Percentiles rank a stretch among this genome's conserved stretches.
These are phyloP conservation scores for Monilinia polystroma DNA, from an alignment of 2,329 filamentous ascomycete species.

Conservation along the genomic window DNA sequence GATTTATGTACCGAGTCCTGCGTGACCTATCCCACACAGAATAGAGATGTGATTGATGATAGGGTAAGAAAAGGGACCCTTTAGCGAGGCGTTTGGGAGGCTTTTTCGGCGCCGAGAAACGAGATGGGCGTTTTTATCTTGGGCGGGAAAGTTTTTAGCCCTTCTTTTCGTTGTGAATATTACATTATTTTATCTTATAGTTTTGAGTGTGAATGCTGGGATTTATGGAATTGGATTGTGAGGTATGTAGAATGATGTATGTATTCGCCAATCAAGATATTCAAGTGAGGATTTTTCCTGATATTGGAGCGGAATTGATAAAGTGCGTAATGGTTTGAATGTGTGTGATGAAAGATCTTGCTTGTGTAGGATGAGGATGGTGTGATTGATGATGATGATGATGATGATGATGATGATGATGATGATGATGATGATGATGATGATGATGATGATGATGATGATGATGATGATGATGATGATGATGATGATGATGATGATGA, in stretches of 20 bases:
- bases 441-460: background rate
- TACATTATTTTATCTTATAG: background rate
- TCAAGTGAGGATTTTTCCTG: background rate
- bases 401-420: background rate
- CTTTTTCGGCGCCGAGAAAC: background rate
- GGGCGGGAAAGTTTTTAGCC: background rate
- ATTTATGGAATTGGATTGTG: no score
- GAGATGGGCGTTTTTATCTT: background rate
- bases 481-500: background rate
- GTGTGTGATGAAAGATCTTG: background rate
- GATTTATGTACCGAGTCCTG: background rate
- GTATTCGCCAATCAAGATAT: background rate
- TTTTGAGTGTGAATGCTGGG: background rate
- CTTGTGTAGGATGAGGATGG: background rate
- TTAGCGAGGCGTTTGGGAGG: conserved; percentile 17
- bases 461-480: background rate
- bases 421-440: background rate
- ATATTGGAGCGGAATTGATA: background rate
- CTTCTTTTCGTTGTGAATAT: background rate
- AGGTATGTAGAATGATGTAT: background rate
- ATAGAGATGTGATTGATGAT: background rate
- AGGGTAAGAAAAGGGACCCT: conserved; percentile 2
- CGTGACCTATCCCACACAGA: background rate
- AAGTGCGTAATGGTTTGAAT: background rate
- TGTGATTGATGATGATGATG: background rate